A percentile compares a stretch with the other conserved stretches of the same genome.
Evolutionary conservation across 2,329 filamentous ascomycete species (phyloP).

Genomic region (Arachnomyces sp.): DNA sequence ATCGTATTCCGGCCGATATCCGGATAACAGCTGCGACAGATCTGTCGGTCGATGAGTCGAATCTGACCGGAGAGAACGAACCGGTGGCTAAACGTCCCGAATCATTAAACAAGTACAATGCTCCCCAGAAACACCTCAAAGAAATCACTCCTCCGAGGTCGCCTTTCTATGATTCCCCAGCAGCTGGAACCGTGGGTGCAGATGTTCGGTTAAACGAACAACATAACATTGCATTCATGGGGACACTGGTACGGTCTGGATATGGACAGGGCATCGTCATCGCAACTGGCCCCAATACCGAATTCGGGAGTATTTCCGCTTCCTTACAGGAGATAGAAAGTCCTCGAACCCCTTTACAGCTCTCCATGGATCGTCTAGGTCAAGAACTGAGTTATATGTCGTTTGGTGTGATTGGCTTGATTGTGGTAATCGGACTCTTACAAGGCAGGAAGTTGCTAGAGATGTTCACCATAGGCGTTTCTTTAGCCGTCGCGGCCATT

Average conservation of each 20-base stretch:
- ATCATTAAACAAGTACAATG: conserved; percentile 39
- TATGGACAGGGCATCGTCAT: conserved; percentile 97
- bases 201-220: conserved; percentile 65
- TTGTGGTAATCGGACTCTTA: conserved; percentile 81
- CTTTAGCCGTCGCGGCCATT: conserved; percentile 90
- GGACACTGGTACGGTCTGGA: conserved; percentile 87
- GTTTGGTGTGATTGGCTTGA: conserved; percentile 87
- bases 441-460: conserved; percentile 86
- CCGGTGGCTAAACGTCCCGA: conserved; percentile 73
- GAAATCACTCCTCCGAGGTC: conserved; percentile 38
- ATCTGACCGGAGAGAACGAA: conserved; percentile 93
- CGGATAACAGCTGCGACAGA: conserved; percentile 86
- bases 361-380: conserved; percentile 96
- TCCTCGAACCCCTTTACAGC: conserved; percentile 82
- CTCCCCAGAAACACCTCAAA: conserved; percentile 27
- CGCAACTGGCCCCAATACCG: conserved; percentile 84
- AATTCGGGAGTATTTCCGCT: conserved; percentile 92
- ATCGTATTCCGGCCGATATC: conserved; percentile 92
- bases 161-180: conserved; percentile 53
- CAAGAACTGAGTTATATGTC: conserved; percentile 96
- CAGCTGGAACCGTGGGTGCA: conserved; percentile 52
- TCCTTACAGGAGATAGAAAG: conserved; percentile 93
- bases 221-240: conserved; percentile 97
- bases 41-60: conserved; percentile 91
- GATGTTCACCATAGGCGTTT: conserved; percentile 96